Conservation (phyloP, 2,329 filamentous ascomycete genomes). For the Verticillium tricorpus region DNA sequence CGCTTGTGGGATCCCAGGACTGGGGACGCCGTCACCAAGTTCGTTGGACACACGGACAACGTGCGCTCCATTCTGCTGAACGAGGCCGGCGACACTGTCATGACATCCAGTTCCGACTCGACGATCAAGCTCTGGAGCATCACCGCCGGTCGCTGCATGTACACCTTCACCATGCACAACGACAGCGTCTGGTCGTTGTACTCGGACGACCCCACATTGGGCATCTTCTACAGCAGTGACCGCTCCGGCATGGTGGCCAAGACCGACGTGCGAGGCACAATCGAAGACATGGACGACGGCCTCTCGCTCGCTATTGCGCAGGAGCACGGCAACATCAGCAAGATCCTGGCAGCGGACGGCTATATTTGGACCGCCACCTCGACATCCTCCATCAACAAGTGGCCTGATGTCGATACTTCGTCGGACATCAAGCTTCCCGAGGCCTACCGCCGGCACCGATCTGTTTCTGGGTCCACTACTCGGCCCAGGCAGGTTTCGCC, state of each 20-base stretch:
- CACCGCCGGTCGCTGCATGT: constrained; percentile 91
- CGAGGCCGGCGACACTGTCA: constrained; percentile 80
- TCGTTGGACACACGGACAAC: constrained; percentile 94
- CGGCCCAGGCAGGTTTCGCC: constrained; percentile 19
- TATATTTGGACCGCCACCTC: constrained; percentile 88
- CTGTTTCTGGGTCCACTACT: constrained; percentile 35
- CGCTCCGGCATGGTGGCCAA: constrained; percentile 92
- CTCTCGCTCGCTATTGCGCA: constrained; percentile 86
- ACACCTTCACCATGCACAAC: constrained; percentile 98
- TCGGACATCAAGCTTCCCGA: constrained; percentile 64
- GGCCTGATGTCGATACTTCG: constrained; percentile 79
- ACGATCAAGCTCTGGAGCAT: constrained; percentile 98
- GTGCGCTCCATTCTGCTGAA: constrained; percentile 88
- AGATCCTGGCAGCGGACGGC: constrained; percentile 63
- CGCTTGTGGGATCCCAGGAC: constrained; percentile 87
- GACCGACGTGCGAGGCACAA: constrained; percentile 76
- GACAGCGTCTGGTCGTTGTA: constrained; percentile 96
- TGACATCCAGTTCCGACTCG: constrained; percentile 93
- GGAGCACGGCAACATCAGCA: constrained; percentile 79
- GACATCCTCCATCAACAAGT: constrained; percentile 87
- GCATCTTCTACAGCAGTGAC: constrained; percentile 92
- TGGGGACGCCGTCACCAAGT: constrained; percentile 88
- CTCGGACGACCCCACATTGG: constrained; percentile 79
- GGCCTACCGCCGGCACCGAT: constrained; percentile 43
- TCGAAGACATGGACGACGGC: constrained; percentile 72